Percentiles rank a stretch among this genome's conserved stretches.
These are phyloP conservation scores for Rhizophlyctis rosea DNA, from an alignment of 192 early-diverging fungal genomes.

Conservation along the genomic window DNA sequence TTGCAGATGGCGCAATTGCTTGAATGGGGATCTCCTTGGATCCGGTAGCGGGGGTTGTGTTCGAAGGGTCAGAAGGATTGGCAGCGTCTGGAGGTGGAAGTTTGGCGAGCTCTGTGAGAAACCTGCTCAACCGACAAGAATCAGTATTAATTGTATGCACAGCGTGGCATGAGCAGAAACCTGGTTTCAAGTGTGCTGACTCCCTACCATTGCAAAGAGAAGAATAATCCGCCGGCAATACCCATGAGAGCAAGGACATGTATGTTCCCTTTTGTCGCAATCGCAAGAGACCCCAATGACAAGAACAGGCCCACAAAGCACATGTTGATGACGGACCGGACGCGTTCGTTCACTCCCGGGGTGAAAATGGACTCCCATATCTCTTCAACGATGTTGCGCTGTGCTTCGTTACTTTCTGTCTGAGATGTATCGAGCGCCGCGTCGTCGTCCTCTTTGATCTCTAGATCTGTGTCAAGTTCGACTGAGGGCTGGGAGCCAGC, in stretches of 20 bases:
- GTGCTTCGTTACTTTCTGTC: too few relatives aligned
- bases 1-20: too few relatives aligned
- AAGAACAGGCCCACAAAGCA: conserved; percentile 39
- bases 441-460: too few relatives aligned
- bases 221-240: conserved; percentile 35
- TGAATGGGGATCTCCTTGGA: too few relatives aligned
- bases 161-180: background rate
- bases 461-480: too few relatives aligned
- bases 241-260: conserved; percentile 37
- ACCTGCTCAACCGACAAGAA: conserved; percentile 1
- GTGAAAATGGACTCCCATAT: conserved; percentile 41
- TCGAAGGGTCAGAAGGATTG: background rate
- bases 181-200: too few relatives aligned
- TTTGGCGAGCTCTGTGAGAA: conserved; percentile 2
- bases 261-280: conserved; percentile 32
- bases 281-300: conserved; percentile 17
- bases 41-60: too few relatives aligned
- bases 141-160: background rate
- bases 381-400: conserved; percentile 19
- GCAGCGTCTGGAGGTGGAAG: background rate
- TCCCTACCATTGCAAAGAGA: conserved; percentile 40
- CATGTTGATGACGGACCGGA: conserved; percentile 37
- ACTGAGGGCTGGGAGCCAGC: too few relatives aligned
- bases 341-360: conserved; percentile 39
- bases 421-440: too few relatives aligned